These are phyloP conservation scores for Pythium phragmitis DNA, from an alignment of 352 stramenopile species.

Conservation along the genomic window DNA sequence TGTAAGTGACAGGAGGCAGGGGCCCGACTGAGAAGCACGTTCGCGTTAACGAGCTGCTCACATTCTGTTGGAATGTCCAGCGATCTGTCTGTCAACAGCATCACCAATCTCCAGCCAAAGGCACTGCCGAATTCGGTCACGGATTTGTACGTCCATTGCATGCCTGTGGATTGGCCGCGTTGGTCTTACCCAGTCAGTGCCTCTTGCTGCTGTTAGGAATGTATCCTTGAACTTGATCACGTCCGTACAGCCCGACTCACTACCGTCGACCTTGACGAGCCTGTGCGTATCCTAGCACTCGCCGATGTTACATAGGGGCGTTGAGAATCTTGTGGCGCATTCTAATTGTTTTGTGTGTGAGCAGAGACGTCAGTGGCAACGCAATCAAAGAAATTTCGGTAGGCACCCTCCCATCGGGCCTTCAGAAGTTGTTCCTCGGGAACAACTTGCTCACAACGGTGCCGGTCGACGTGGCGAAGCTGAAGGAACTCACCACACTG, in stretches of 20 bases:
- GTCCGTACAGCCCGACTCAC: too few species aligned
- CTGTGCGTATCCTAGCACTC: too few species aligned
- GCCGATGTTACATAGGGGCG: too few species aligned
- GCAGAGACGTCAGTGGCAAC: conserved; percentile 10
- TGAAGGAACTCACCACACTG: conserved; percentile 9
- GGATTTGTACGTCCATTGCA: conserved; percentile 3
- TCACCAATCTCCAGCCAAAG: neutral
- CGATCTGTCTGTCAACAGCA: conserved; percentile 11
- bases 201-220: too few species aligned
- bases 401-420: neutral
- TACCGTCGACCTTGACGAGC: too few species aligned
- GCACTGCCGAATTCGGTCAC: neutral
- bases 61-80: neutral
- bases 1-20: neutral
- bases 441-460: conserved; percentile 2
- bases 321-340: too few species aligned
- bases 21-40: too few species aligned
- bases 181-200: too few species aligned
- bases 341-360: neutral
- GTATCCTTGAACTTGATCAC: too few species aligned
- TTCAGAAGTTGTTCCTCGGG: neutral
- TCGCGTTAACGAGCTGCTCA: too few species aligned
- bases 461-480: conserved; percentile 5
- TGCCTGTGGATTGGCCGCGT: too few species aligned
- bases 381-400: neutral